Conservation (phyloP, 495 filamentous ascomycete species). For the Talaromyces ruber region DNA sequence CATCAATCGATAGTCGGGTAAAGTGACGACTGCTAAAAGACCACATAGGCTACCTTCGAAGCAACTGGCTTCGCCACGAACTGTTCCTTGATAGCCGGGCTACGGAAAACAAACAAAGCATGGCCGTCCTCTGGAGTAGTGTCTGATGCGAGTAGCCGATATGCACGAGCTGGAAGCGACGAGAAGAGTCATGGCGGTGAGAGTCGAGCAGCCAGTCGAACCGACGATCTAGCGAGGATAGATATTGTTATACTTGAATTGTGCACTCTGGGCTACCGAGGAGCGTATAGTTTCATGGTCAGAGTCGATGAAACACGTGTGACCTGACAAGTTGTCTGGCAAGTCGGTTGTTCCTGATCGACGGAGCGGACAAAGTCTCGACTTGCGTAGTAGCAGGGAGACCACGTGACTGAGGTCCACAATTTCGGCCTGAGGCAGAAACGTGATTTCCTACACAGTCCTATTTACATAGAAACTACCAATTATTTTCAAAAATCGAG, state of each 20-base stretch:
- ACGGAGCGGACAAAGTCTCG: not conserved
- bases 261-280: not conserved
- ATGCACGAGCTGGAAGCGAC: not conserved
- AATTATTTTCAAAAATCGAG: not conserved
- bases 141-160: not conserved
- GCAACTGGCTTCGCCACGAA: too few relatives aligned
- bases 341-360: not conserved
- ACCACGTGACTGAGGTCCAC: not conserved
- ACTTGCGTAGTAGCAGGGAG: not conserved
- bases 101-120: not conserved
- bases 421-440: not conserved
- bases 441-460: too few relatives aligned
- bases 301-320: not conserved
- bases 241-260: not conserved
- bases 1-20: not conserved
- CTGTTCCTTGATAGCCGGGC: not conserved
- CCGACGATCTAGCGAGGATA: not conserved
- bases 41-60: too few relatives aligned
- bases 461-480: too few relatives aligned
- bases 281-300: not conserved
- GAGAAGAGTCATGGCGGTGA: not conserved
- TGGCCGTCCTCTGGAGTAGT: not conserved
- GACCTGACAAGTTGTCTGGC: not conserved
- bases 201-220: not conserved
- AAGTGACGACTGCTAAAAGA: not conserved